phyloP scores from a whole-genome alignment of 139 green algal species.

The Chloropicon primus region DNA sequence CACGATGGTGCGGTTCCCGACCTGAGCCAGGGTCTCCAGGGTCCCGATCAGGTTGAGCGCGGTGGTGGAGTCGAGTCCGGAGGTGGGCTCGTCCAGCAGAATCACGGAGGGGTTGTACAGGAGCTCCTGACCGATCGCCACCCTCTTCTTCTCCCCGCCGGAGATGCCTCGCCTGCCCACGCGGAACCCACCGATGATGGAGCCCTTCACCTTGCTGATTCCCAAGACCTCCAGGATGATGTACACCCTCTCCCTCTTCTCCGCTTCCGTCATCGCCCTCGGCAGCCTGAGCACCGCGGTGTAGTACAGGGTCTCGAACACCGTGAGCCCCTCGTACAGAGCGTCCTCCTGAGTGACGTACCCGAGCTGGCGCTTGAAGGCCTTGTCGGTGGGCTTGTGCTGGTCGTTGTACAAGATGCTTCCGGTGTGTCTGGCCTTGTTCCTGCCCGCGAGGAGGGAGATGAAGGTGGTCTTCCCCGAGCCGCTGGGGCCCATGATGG shows the following conservation, averaged over 20 bases:
- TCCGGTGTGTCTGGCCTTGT: not conserved
- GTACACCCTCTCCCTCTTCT: constrained; percentile 51
- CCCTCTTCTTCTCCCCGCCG: constrained; percentile 42
- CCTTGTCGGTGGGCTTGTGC: not conserved
- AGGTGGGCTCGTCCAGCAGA: constrained; percentile 60
- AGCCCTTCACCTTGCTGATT: constrained; percentile 59
- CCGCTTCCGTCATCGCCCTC: constrained; percentile 10
- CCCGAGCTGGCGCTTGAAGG: not conserved
- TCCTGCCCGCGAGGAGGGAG: not conserved
- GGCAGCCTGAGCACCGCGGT: constrained; percentile 26
- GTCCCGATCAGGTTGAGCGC: constrained; percentile 41
- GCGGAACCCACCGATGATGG: constrained; percentile 79
- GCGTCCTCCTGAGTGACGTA: not conserved
- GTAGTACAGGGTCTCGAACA: constrained; percentile 6
- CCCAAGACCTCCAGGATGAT: constrained; percentile 53
- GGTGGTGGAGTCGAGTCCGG: constrained; percentile 52
- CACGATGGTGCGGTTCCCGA: constrained; percentile 62
- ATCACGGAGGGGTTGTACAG: constrained; percentile 13
- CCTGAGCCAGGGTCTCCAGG: constrained; percentile 43
- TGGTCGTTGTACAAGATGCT: not conserved
- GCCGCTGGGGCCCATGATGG: constrained; percentile 28
- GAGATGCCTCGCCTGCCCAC: constrained; percentile 58
- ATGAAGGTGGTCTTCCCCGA: constrained; percentile 4
- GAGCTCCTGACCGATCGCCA: not conserved
- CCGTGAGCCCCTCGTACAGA: constrained; percentile 4